A percentile compares a stretch with the other conserved stretches of the same genome.
Conservation (phyloP, 2,329 filamentous ascomycete species). For the Ophiostoma australiae region DNA sequence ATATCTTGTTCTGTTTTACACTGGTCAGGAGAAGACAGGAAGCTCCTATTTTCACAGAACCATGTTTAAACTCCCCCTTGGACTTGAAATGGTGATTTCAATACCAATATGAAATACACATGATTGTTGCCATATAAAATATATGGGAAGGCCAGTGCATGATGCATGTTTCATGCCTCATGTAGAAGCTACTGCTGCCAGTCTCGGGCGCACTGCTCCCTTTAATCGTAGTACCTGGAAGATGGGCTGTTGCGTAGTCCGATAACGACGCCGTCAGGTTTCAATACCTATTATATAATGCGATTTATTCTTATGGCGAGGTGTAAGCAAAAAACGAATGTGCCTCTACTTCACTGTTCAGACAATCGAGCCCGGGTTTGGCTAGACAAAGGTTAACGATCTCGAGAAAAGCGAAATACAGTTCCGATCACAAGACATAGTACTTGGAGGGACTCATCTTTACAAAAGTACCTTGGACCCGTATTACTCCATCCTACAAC, state of each 20-base stretch:
- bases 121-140: background rate
- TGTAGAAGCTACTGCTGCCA: background rate
- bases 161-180: constrained; percentile 7
- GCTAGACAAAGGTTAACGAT: background rate
- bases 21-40: background rate
- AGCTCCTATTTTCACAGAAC: background rate
- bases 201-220: constrained; percentile 6
- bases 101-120: too few relatives aligned
- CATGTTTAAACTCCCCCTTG: background rate
- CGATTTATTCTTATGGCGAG: background rate
- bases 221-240: background rate
- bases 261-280: background rate
- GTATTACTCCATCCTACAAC: background rate
- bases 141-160: background rate
- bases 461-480: background rate
- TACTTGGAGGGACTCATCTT: background rate
- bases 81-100: background rate
- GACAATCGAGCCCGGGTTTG: background rate
- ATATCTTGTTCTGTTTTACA: background rate
- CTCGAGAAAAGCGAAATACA: background rate
- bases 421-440: background rate
- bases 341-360: background rate
- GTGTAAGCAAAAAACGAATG: background rate
- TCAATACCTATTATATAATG: background rate
- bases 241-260: background rate